phyloP scores from a whole-genome alignment of 2,329 filamentous ascomycete genomes.

The Biscogniauxia sp. region DNA sequence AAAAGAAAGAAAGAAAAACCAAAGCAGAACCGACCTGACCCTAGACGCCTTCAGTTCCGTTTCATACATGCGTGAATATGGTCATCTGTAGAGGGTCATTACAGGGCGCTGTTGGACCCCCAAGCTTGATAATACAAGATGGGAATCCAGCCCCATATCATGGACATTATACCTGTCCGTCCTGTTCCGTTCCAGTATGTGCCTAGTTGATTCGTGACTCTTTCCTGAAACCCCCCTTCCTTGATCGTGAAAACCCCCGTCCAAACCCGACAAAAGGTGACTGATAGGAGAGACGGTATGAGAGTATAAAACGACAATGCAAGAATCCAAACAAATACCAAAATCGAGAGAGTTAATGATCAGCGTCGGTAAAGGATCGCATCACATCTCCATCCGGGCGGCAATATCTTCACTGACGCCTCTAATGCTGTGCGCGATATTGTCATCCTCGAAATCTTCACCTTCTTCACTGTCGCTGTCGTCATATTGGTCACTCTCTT shows the following conservation, averaged over 20 bases:
- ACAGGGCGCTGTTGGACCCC: not conserved
- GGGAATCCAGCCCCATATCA: not conserved
- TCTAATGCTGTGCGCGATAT: conserved; percentile 45
- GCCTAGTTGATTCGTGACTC: not conserved
- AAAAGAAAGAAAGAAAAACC: too few species aligned
- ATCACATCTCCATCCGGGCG: conserved; percentile 60
- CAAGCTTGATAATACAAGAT: not conserved
- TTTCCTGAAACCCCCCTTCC: not conserved
- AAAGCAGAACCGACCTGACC: not conserved
- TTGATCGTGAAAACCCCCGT: not conserved
- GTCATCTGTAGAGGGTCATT: not conserved
- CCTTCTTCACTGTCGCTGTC: conserved; percentile 39
- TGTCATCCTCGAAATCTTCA: conserved; percentile 42
- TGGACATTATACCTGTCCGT: not conserved
- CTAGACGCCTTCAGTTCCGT: not conserved
- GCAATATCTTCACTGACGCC: conserved; percentile 64
- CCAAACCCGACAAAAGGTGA: too few species aligned
- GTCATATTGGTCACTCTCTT: conserved; percentile 45
- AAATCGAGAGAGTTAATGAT: not conserved
- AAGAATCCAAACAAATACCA: not conserved
- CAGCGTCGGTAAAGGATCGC: not conserved
- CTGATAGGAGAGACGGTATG: not conserved
- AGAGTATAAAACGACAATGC: not conserved
- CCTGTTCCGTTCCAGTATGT: not conserved
- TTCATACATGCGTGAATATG: not conserved